Percentiles rank a stretch among this genome's conserved stretches.
phyloP scores from a whole-genome alignment of 768 basidiomycete genomes.

The Tubosaeta sp. region DNA sequence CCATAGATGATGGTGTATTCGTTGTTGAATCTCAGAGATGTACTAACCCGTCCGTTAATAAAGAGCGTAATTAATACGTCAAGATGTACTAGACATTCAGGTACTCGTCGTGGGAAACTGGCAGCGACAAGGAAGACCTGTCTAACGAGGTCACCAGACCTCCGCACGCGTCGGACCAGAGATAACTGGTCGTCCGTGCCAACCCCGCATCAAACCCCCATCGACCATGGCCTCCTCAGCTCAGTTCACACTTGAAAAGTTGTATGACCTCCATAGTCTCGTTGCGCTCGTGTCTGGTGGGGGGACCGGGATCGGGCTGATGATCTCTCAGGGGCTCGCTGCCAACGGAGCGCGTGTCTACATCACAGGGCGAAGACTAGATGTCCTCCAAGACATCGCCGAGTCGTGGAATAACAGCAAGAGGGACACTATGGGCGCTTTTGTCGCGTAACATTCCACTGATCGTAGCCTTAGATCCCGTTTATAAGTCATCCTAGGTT shows the following conservation, averaged over 20 bases:
- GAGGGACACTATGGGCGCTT: conserved; percentile 37
- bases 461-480: neutral
- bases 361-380: conserved; percentile 65
- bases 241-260: conserved; percentile 20
- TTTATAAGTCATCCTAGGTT: conserved; percentile 36
- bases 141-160: neutral
- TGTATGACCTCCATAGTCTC: conserved; percentile 55
- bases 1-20: conserved; percentile 6
- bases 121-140: neutral
- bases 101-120: neutral
- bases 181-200: neutral
- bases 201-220: too few species aligned
- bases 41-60: conserved; percentile 2
- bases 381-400: conserved; percentile 58
- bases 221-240: conserved; percentile 21
- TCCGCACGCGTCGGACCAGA: neutral
- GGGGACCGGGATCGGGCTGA: conserved; percentile 53
- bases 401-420: conserved; percentile 42
- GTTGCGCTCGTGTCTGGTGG: conserved; percentile 48
- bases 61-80: conserved; percentile 1
- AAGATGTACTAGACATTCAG: neutral
- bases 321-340: conserved; percentile 71
- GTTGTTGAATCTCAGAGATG: neutral
- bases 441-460: conserved; percentile 52
- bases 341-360: conserved; percentile 79